phyloP scores from a whole-genome alignment of 768 basidiomycete genomes.

The Roridomyces roridus region DNA sequence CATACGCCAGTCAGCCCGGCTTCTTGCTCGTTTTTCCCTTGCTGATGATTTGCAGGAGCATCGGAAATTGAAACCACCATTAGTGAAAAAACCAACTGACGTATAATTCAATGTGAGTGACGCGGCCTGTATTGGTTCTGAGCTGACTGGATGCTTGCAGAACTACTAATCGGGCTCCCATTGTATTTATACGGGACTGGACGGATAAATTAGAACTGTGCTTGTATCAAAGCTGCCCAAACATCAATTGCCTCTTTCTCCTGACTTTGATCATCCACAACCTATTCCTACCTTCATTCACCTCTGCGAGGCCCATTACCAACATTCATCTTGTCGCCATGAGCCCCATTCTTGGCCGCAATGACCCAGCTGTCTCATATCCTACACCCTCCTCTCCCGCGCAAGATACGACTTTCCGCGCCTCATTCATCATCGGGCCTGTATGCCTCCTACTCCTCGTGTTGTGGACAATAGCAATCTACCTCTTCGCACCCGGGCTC shows the following conservation, averaged over 20 bases:
- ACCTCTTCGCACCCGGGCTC: conserved; percentile 24
- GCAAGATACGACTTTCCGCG: conserved; percentile 6
- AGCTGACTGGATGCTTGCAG: too few species aligned
- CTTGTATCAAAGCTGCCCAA: background rate
- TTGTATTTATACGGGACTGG: too few species aligned
- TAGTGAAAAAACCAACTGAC: conserved; percentile 17
- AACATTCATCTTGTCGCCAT: conserved; percentile 1
- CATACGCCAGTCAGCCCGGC: conserved; percentile 58
- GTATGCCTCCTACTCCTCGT: conserved; percentile 26
- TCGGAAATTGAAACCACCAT: conserved; percentile 44
- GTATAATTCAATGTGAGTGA: background rate
- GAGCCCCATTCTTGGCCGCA: conserved; percentile 12
- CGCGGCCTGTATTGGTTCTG: too few species aligned
- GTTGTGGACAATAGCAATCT: conserved; percentile 20
- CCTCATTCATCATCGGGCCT: conserved; percentile 24
- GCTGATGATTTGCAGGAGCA: conserved; percentile 47
- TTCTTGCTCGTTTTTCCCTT: background rate
- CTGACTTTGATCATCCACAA: background rate
- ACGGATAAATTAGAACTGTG: background rate
- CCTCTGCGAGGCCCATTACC: conserved; percentile 18
- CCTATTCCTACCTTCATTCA: background rate
- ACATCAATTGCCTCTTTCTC: background rate
- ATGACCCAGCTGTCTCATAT: conserved; percentile 2
- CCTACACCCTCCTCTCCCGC: background rate
- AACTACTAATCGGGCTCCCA: too few species aligned